phyloP scores from a whole-genome alignment of 2,329 filamentous ascomycete species.

The Aspergillus ruber region DNA sequence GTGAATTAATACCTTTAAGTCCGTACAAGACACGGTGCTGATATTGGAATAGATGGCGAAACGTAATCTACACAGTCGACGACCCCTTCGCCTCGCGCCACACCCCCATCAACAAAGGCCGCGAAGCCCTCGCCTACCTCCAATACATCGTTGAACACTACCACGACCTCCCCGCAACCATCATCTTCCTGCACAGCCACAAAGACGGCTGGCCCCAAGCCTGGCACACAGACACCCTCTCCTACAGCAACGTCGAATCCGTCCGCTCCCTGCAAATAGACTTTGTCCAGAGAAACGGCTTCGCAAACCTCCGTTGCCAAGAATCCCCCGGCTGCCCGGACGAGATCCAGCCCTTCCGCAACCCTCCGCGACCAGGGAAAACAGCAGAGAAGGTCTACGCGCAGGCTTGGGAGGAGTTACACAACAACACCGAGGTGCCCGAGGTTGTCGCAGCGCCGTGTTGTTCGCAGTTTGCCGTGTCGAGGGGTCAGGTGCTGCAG shows the following conservation, averaged over 20 bases:
- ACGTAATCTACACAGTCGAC: slow-evolving; percentile 38
- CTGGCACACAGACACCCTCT: slow-evolving; percentile 52
- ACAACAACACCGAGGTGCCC: slow-evolving; percentile 37
- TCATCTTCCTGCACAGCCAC: slow-evolving; percentile 53
- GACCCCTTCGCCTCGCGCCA: slow-evolving; percentile 16
- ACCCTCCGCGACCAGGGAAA: slow-evolving; percentile 7
- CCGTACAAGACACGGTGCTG: no score
- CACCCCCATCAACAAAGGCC: slow-evolving; percentile 34
- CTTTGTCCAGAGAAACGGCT: slow-evolving; percentile 47
- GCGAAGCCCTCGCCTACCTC: slow-evolving; percentile 39
- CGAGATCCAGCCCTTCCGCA: slow-evolving; percentile 23
- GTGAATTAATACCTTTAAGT: no score
- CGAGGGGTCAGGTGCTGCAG: slow-evolving; percentile 44
- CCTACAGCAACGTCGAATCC: slow-evolving; percentile 47
- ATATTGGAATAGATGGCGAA: no score
- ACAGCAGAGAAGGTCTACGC: slow-evolving; percentile 22
- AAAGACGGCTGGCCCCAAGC: slow-evolving; percentile 33
- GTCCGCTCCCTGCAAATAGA: slow-evolving; percentile 44
- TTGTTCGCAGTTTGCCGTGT: slow-evolving; percentile 61
- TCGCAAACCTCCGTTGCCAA: slow-evolving; percentile 54
- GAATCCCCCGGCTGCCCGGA: slow-evolving; percentile 29
- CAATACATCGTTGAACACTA: slow-evolving; percentile 43
- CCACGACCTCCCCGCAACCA: slow-evolving; percentile 43
- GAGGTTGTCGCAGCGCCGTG: slow-evolving; percentile 50
- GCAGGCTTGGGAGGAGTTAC: slow-evolving; percentile 21